phyloP scores from a whole-genome alignment of 371 early-diverging fungal species.

The Circinella minor region DNA sequence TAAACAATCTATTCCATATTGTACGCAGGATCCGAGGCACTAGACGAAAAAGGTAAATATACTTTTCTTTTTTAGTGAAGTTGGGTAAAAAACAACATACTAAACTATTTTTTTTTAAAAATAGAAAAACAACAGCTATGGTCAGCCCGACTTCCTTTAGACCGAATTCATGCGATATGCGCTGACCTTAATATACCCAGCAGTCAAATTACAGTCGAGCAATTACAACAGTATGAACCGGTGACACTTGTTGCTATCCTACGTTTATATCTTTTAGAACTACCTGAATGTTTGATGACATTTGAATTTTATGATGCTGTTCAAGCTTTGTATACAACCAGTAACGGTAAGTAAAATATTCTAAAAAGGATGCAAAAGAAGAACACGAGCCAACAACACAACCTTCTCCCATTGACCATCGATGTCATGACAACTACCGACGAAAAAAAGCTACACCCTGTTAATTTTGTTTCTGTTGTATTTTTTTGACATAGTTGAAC shows the following conservation, averaged over 20 bases:
- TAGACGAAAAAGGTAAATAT: constrained; percentile 16
- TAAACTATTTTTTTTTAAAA: not conserved
- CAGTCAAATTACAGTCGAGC: constrained; percentile 52
- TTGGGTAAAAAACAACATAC: not conserved
- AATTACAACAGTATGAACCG: constrained; percentile 60
- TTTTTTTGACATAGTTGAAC: constrained; percentile 26
- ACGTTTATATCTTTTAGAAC: constrained; percentile 71
- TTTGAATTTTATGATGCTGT: constrained; percentile 76
- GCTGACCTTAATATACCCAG: constrained; percentile 65
- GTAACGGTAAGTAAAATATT: constrained; percentile 42
- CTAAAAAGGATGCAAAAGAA: too few species aligned
- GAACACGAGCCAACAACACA: too few species aligned
- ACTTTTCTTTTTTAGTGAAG: not conserved
- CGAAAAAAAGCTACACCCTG: not conserved
- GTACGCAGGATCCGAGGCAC: constrained; percentile 14
- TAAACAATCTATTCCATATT: not conserved
- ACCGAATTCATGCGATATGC: constrained; percentile 56
- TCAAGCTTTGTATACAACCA: constrained; percentile 59
- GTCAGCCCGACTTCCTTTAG: constrained; percentile 64
- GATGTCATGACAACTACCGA: too few species aligned
- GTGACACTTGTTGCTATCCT: constrained; percentile 67
- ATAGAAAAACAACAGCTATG: constrained; percentile 46
- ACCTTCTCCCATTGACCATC: too few species aligned
- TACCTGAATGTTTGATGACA: constrained; percentile 72
- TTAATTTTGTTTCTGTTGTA: not conserved